Evolutionary conservation across 176 grass and related monocot species (phyloP).

Genomic region (Tillandsia fasciculata): DNA sequence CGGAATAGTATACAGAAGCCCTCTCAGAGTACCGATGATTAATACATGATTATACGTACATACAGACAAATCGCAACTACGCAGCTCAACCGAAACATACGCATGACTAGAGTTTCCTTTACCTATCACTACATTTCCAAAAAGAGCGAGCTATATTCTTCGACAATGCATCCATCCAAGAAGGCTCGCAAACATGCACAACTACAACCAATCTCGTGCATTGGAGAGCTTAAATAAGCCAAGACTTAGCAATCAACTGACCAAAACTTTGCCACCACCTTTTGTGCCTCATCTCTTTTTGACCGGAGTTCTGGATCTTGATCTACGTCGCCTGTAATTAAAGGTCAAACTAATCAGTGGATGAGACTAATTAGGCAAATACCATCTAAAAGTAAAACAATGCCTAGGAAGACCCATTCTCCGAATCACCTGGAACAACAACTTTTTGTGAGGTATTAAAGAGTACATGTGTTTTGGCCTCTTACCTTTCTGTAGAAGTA

Average conservation of each 20-base stretch:
- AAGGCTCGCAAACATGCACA: not conserved
- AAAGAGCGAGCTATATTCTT: not conserved
- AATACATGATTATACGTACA: not conserved
- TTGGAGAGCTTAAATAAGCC: not conserved
- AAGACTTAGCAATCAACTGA: not conserved
- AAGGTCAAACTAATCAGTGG: slow-evolving; percentile 8
- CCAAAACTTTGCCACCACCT: not conserved
- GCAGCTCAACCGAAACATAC: not conserved
- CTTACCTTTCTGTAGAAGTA: slow-evolving; percentile 57
- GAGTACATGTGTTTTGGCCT: slow-evolving; percentile 21
- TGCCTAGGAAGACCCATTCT: slow-evolving; percentile 3
- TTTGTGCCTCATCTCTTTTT: slow-evolving; percentile 34
- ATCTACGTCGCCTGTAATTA: slow-evolving; percentile 34
- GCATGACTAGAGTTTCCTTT: not conserved
- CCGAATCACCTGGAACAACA: slow-evolving; percentile 25
- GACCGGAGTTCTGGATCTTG: slow-evolving; percentile 46
- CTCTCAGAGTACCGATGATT: not conserved
- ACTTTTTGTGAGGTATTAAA: slow-evolving; percentile 8
- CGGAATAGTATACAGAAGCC: not conserved
- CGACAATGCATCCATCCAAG: not conserved
- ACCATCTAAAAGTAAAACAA: slow-evolving; percentile 2
- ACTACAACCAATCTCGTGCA: not conserved
- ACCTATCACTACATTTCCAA: not conserved
- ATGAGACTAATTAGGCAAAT: not conserved
- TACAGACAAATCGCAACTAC: not conserved